These are phyloP conservation scores for Oldenlandia corymbosa DNA, from an alignment of 257 asterid genomes.

Conservation along the genomic window DNA sequence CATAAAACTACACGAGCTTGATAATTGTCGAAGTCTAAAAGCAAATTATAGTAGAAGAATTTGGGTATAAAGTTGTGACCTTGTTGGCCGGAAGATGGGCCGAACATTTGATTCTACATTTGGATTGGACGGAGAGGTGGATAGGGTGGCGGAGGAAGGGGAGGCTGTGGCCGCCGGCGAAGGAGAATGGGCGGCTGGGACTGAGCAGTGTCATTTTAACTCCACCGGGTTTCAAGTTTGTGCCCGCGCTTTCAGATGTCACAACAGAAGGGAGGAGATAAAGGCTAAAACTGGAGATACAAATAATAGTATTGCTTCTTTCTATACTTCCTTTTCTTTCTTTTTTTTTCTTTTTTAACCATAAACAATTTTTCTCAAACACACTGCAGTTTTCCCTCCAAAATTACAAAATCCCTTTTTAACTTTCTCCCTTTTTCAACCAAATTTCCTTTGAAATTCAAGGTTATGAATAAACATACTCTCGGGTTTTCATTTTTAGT, in stretches of 20 bases:
- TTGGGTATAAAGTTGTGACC: constrained; percentile 26
- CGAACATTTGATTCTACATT: constrained; percentile 31
- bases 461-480: no score
- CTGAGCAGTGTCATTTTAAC: constrained; percentile 36
- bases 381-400: no score
- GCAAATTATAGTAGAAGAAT: background rate
- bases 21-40: background rate
- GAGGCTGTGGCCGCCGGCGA: constrained; percentile 24
- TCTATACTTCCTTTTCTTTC: background rate
- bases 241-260: background rate
- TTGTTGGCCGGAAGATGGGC: constrained; percentile 32
- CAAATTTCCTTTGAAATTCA: no score
- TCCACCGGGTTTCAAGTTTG: background rate
- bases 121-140: constrained; percentile 11
- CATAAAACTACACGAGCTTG: background rate
- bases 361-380: no score
- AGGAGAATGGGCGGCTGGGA: constrained; percentile 30
- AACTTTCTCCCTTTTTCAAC: no score
- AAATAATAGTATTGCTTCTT: no score
- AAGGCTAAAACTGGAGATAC: background rate
- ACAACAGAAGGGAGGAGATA: background rate
- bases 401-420: no score
- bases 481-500: no score
- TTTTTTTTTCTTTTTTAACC: no score
- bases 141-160: constrained; percentile 15